Evolutionary conservation across 371 early-diverging fungal genomes (phyloP), one percentile per base, ranked within the genome.

Genomic region (Rhizomucor pusillus): DNA sequence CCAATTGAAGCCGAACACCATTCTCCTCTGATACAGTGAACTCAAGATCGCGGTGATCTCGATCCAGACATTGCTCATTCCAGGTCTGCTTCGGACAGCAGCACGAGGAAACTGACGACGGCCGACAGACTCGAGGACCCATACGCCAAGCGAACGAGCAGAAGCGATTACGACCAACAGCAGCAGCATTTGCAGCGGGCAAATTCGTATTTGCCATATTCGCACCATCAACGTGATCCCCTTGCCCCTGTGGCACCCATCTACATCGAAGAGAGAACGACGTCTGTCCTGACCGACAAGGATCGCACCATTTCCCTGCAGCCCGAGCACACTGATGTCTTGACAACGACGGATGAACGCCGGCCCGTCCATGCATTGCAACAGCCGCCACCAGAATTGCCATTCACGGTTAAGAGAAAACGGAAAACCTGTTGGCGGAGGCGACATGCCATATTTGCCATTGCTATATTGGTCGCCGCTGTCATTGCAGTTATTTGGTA

Each of bases 121-220:
- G 48, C 64, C 29, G 67, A 69, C 20, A n/a, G n/a, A n/a, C n/a
- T n/a, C n/a, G n/a, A n/a, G n/a, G 74, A 73, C 47, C 74, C 74
- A n/a, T 73, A 73, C 49, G 63, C 64, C 20, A 54, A 41, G 16
- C 37, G 25, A 39, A n/a, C n/a, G n/a, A n/a, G n/a, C n/a, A n/a
- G n/a, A n/a, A 12, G 20, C 36, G 49, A 49, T 23, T 13, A 48
- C 48, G 24, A 25, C 13, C 51, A 41, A n/a, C 16, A 34, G 22
- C n/a, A 5, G 9, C 23, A 24, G 22, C 64, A 37, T 65, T 65
- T 5, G 39, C 51, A 10, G 23, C 48, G 74, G 59, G 68, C 72
- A 39, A 75, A 75, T 51, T 71, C 76, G 0, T 75, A 75, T 56
- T 48, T 75, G 37, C 76, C 76, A 9, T 75, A 75, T 47, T 75